Evolutionary conservation across 73 alveolate genomes (phyloP), one percentile per base, ranked within the genome.

Genomic region (Paramecium biaurelia): DNA sequence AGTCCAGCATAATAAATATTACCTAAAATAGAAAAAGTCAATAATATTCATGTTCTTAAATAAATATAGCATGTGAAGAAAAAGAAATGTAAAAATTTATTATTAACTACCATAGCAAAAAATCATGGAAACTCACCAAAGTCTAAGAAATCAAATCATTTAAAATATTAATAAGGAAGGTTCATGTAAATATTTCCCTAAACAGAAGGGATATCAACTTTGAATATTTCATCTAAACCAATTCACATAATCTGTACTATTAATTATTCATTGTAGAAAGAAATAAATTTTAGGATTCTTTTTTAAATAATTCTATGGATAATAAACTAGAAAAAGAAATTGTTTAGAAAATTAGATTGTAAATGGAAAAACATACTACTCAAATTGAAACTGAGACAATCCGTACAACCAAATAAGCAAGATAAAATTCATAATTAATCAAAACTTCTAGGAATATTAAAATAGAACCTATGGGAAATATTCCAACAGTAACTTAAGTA

Each of bases 181-280:
- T 79, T 79, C 15, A 47, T 47, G 74, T 42, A 79, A 45, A 24
- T 79, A 47, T 79, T 79, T 26, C 90, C 70, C 0, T 23, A 41
- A 21, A 12, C 76, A 20, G 70, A 42, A 8, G 90, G 56, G 9
- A 79, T 26, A 43, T 38, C 56, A 3, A 79, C 90, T 42, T 45
- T 79, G 72, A 79, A 79, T 30, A 79, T 79, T 21, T 24, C 90
- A 43, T 79, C 90, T 5, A 79, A 79, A 26, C 90, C 90, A 20
- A 79, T 79, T 34, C 90, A 79, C 12, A 45, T 79, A 9, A 43
- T 79, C 4, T 43, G 76, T 79, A 79, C 9, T 32, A 72, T 34
- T 35, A 34, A 37, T 72, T 9, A 45, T 79, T 32, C 24, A 47
- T 43, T 20, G 9, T 79, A 43, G 56, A 45, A 79, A 79, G 42